phyloP scores from a whole-genome alignment of 2,329 filamentous ascomycete species.

The Xylariomycetidae sp. region DNA sequence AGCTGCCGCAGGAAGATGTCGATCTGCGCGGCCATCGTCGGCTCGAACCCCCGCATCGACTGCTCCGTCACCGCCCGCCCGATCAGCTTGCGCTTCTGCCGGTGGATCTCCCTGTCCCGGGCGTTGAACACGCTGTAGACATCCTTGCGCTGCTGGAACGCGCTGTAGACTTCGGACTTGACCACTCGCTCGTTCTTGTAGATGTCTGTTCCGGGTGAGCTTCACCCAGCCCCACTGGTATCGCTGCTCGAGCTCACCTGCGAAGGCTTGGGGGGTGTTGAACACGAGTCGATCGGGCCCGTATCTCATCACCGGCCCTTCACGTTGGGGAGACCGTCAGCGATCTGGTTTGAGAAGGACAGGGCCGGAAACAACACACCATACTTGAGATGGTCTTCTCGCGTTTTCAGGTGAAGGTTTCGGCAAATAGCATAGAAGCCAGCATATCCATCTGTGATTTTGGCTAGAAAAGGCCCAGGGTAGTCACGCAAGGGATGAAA shows the following conservation, averaged over 20 bases:
- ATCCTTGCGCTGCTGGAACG: background rate
- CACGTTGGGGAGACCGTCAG: background rate
- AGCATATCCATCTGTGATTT: conserved; percentile 4
- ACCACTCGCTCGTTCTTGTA: background rate
- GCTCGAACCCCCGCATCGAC: background rate
- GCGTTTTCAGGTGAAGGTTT: conserved; percentile 3
- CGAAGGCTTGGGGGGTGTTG: background rate
- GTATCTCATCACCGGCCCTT: background rate
- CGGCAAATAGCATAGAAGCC: background rate
- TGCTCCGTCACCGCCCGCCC: background rate
- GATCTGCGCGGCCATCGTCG: conserved; percentile 1
- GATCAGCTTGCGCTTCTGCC: background rate
- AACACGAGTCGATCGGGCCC: background rate
- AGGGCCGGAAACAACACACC: background rate
- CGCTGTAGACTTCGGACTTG: background rate
- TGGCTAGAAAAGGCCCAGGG: conserved; percentile 5
- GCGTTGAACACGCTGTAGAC: background rate
- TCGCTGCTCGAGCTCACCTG: no score
- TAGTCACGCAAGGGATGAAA: conserved; percentile 5
- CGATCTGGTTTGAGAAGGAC: background rate
- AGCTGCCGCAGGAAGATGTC: background rate
- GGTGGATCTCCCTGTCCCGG: background rate
- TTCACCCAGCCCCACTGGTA: no score
- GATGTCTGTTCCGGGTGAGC: background rate
- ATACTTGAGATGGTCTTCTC: conserved; percentile 3